Base-by-base conservation (phyloP, 1,284 basidiomycete genomes). In the Cutaneotrichosporon sp. region DNA sequence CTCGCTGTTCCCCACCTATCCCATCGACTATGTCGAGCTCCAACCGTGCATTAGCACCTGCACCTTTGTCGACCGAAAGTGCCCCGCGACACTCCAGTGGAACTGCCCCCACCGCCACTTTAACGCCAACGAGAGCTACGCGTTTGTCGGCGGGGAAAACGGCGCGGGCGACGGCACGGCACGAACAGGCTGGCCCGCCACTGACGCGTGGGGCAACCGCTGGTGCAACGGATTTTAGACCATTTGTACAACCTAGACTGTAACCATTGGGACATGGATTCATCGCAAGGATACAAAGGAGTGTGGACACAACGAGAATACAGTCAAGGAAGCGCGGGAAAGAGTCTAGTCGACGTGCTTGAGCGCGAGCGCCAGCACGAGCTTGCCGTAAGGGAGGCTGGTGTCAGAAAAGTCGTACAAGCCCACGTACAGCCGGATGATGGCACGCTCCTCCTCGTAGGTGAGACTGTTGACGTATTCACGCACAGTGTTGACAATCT, bases 21-120 rank as follows among this genome's bases (percentile, higher is more conserved):
- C 41, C 18, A 45, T 46, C 35, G 54, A 73, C 12, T 88, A 87
- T 69, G 76, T 72, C 13, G 79, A 82, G 68, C 76, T 91, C 9
- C 72, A 88, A 34, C 89, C 89, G 4, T 91, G 88, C 68, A 74
- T 91, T 13, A 84, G 87, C 69, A 82, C 80, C 26, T 92, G 89
- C 73, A 81, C 83, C 30, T 78, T 80, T 0, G 83, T 81, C 14
- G 87, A 89, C 66, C 80, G 88, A 30, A 80, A 83, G 20, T 91
- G 89, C 70, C 89, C 89, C 4, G 77, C 79, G 22, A 82, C 85
- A 59, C 65, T 92, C 18, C 79, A 80, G 3, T 87, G 90, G 72
- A 77, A 78, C 58, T 92, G 89, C 65, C 89, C 89, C 1, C 64
- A 79, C 4, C 67, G 78, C 48, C 61, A 70, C 26, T 84, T 84